Percentiles rank a stretch among this genome's conserved stretches.
Evolutionary conservation across 2,329 filamentous ascomycete genomes (phyloP).

Genomic region (Zasmidium cellare): DNA sequence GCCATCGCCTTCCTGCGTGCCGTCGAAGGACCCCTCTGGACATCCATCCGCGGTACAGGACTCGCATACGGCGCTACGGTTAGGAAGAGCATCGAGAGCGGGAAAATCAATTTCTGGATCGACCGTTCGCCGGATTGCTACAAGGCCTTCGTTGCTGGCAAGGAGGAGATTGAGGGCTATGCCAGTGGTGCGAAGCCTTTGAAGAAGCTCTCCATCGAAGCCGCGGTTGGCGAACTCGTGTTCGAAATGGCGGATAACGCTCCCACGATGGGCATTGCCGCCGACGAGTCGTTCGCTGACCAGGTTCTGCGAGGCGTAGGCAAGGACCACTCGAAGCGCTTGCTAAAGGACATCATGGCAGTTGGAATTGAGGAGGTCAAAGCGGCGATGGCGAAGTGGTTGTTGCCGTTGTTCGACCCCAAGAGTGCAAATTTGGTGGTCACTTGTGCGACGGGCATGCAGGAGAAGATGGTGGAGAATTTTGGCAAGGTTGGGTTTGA

Average conservation of each 20-base stretch:
- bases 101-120: conserved; percentile 78
- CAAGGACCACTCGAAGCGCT: conserved; percentile 73
- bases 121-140: conserved; percentile 88
- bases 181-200: conserved; percentile 70
- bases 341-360: conserved; percentile 73
- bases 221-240: conserved; percentile 86
- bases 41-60: conserved; percentile 86
- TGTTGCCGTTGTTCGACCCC: conserved; percentile 78
- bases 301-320: conserved; percentile 75
- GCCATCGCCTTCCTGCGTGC: conserved; percentile 89
- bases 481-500: conserved; percentile 77
- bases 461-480: conserved; percentile 75
- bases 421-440: conserved; percentile 81
- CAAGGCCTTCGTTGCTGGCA: conserved; percentile 79
- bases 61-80: conserved; percentile 89
- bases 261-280: conserved; percentile 78
- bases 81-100: conserved; percentile 72
- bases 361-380: conserved; percentile 78
- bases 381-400: conserved; percentile 68
- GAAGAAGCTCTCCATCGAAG: conserved; percentile 81
- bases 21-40: conserved; percentile 92
- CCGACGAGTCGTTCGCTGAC: conserved; percentile 78
- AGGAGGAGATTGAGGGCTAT: conserved; percentile 72
- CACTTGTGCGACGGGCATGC: conserved; percentile 82
- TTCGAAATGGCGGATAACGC: conserved; percentile 85